phyloP scores from a whole-genome alignment of 2,329 filamentous ascomycete species.

The Cercospora brassicicola region DNA sequence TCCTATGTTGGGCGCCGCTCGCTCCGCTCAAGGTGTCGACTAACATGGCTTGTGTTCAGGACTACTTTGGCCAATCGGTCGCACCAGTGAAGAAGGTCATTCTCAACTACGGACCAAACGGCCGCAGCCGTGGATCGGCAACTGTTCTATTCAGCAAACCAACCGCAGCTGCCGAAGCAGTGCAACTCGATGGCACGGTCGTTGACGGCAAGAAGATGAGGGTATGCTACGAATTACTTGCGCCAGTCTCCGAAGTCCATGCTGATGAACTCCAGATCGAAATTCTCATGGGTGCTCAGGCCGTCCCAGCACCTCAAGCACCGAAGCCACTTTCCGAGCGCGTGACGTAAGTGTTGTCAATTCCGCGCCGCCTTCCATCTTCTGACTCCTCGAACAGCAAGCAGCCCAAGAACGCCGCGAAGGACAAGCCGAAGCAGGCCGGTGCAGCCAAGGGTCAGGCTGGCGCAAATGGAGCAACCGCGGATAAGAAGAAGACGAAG shows the following conservation, averaged over 20 bases:
- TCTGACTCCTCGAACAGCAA: slow-evolving; percentile 29
- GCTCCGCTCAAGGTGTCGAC: slow-evolving; percentile 47
- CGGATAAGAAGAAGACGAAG: slow-evolving; percentile 44
- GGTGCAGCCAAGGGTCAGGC: slow-evolving; percentile 52
- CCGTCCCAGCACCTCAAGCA: slow-evolving; percentile 65
- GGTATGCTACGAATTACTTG: slow-evolving; percentile 53
- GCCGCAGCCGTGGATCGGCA: slow-evolving; percentile 86
- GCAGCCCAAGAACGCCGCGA: slow-evolving; percentile 39
- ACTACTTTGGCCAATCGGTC: slow-evolving; percentile 88
- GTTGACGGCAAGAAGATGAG: slow-evolving; percentile 91
- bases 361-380: neutral
- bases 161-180: slow-evolving; percentile 81
- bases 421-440: slow-evolving; percentile 42
- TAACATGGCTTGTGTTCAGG: slow-evolving; percentile 69
- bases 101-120: slow-evolving; percentile 88
- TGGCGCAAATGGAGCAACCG: slow-evolving; percentile 53
- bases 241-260: neutral
- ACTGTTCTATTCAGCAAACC: slow-evolving; percentile 81
- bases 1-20: slow-evolving; percentile 2
- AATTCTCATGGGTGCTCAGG: slow-evolving; percentile 69
- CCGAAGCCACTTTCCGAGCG: slow-evolving; percentile 81
- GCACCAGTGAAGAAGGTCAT: slow-evolving; percentile 89
- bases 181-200: slow-evolving; percentile 81
- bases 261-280: slow-evolving; percentile 67
- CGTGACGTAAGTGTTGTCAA: slow-evolving; percentile 62